Conservation (phyloP, 768 basidiomycete species). For the Trametopsis cervina region DNA sequence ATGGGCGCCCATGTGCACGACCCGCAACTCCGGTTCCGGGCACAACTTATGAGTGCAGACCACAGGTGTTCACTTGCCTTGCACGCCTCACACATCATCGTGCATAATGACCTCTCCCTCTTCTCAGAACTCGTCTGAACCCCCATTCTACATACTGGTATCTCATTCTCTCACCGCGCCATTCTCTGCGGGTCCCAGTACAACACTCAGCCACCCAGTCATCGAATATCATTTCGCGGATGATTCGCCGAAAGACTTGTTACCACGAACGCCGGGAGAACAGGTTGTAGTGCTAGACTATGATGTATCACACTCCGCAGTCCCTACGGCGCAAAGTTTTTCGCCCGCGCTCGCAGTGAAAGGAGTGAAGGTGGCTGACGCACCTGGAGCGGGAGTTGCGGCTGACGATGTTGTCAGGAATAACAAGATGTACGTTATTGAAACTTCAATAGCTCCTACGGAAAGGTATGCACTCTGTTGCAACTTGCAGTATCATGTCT, state of each 20-base stretch:
- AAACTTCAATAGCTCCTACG: constrained; percentile 47
- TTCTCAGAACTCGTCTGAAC: constrained; percentile 15
- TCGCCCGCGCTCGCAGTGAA: constrained; percentile 43
- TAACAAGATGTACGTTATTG: constrained; percentile 69
- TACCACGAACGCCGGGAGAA: constrained; percentile 55
- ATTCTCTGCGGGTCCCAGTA: constrained; percentile 32
- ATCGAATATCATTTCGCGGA: constrained; percentile 82
- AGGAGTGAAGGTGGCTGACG: constrained; percentile 60
- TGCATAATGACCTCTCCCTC: constrained; percentile 14
- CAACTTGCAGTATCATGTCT: background rate
- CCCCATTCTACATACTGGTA: constrained; percentile 65
- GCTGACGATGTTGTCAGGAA: constrained; percentile 38
- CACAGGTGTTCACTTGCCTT: too few relatives aligned
- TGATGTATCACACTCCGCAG: constrained; percentile 33
- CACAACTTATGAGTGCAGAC: too few relatives aligned
- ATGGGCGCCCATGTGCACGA: too few relatives aligned
- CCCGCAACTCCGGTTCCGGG: too few relatives aligned
- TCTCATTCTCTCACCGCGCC: constrained; percentile 47
- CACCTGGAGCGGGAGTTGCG: constrained; percentile 60
- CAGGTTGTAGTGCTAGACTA: constrained; percentile 72
- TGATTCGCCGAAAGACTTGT: constrained; percentile 60
- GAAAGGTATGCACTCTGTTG: constrained; percentile 35
- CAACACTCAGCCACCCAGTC: constrained; percentile 53
- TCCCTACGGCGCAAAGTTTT: constrained; percentile 46
- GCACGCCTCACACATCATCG: background rate